Evolutionary conservation across 306 rosid species (phyloP), one percentile per base, ranked within the genome.

Genomic region (Phaseolus lunatus): DNA sequence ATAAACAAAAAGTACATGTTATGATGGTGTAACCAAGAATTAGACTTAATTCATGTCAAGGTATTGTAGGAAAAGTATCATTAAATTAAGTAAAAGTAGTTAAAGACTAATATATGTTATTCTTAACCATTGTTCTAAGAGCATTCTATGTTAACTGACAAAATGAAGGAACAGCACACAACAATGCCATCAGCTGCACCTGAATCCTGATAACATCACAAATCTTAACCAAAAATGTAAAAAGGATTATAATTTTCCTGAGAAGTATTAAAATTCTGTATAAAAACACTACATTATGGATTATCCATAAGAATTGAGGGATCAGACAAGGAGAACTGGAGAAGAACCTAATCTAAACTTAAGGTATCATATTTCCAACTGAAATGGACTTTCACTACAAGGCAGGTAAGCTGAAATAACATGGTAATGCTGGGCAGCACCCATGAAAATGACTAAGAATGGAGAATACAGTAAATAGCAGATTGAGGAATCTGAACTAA

Each of bases 401-500:
- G 23, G 63, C 14, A 33, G 39, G 39, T 76, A 68, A 80, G 73
- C 76, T 71, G 80, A 76, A 72, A 77, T 77, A 49, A 84, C 80
- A 80, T 50, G 77, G 73, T 72, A 72, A 84, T 41, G 62, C 77
- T 57, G 73, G 39, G 73, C 49, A 85, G 87, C 83, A 82, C 50
- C 84, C 66, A n/a, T 66, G 53, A 54, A 68, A 73, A 84, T 78
- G 80, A 74, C 82, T 53, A 52, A 87, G 27, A 73, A 78, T 76
- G 63, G 73, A 45, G 54, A 71, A 74, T 66, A 84, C 87, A 85
- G 78, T 77, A 80, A 76, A 73, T 81, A 83, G 39, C 75, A 62
- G 78, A 84, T 79, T 68, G 62, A 67, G 53, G 68, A 59, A 67
- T 77, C 83, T 84, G 78, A 82, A 81, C 91, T 91, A 95, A 84